Evolutionary conservation across 2,329 filamentous ascomycete species (phyloP).

Genomic region (Gyromitra esculenta): DNA sequence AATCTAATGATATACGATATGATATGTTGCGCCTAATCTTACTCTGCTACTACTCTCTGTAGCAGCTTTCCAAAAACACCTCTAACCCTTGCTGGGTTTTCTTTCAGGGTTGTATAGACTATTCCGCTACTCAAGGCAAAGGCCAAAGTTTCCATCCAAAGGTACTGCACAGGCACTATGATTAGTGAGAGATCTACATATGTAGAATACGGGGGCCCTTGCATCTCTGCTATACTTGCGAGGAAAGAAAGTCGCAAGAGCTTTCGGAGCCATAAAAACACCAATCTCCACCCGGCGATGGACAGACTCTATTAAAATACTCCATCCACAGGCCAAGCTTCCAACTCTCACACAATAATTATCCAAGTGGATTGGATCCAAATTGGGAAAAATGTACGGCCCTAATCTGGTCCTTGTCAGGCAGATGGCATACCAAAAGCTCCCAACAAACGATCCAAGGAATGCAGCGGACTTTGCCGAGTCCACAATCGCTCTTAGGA

Average conservation of each 20-base stretch:
- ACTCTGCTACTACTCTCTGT: constrained; percentile 63
- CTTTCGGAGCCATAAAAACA: constrained; percentile 82
- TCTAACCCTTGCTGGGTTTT: constrained; percentile 71
- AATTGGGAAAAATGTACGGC: constrained; percentile 67
- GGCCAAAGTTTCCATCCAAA: constrained; percentile 73
- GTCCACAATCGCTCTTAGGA: constrained; percentile 67
- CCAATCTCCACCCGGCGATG: constrained; percentile 77
- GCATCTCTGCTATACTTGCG: constrained; percentile 70
- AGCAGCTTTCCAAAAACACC: constrained; percentile 74
- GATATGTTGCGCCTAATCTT: constrained; percentile 12
- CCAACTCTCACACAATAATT: constrained; percentile 76
- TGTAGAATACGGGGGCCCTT: constrained; percentile 41
- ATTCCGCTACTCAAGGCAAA: constrained; percentile 76
- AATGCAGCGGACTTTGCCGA: constrained; percentile 78
- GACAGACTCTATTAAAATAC: constrained; percentile 75
- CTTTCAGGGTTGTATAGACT: constrained; percentile 73
- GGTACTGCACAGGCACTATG: constrained; percentile 62
- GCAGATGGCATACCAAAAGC: constrained; percentile 89
- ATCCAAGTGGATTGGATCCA: constrained; percentile 67
- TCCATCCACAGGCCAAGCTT: constrained; percentile 82
- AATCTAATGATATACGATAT: constrained; percentile 34
- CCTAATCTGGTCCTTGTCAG: constrained; percentile 78
- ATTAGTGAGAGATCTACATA: not conserved
- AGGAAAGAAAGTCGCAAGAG: constrained; percentile 77
- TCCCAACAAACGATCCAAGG: constrained; percentile 76